Percentiles rank a stretch among this genome's conserved stretches.
Evolutionary conservation across 1,284 basidiomycete species (phyloP).

Genomic region (Heterobasidion annosum): DNA sequence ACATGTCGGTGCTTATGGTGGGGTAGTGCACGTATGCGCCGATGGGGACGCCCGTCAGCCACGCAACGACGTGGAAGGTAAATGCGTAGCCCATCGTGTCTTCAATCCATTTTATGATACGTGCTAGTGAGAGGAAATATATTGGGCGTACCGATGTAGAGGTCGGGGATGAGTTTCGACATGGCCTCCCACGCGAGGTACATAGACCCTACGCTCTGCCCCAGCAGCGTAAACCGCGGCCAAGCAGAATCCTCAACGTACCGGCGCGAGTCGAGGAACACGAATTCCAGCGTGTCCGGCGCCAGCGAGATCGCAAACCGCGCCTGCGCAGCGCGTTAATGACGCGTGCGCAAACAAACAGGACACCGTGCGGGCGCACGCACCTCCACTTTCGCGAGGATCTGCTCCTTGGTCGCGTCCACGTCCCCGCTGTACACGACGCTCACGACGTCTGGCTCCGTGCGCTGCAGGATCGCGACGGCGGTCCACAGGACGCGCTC

Average conservation of each 20-base stretch:
- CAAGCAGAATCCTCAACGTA: slow-evolving; percentile 81
- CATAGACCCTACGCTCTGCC: slow-evolving; percentile 87
- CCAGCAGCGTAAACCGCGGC: slow-evolving; percentile 84
- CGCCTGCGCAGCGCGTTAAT: slow-evolving; percentile 33
- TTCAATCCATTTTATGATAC: slow-evolving; percentile 20
- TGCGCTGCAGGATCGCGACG: slow-evolving; percentile 68
- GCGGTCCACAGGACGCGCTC: slow-evolving; percentile 96
- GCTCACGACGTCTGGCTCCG: slow-evolving; percentile 63
- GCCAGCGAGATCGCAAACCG: slow-evolving; percentile 79
- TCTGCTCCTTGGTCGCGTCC: slow-evolving; percentile 72
- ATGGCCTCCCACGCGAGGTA: slow-evolving; percentile 79
- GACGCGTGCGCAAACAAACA: not conserved
- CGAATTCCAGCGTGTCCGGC: slow-evolving; percentile 60
- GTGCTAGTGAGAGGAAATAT: not conserved
- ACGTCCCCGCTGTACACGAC: slow-evolving; percentile 90
- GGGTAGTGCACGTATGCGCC: slow-evolving; percentile 97
- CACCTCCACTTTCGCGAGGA: slow-evolving; percentile 79
- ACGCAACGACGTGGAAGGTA: slow-evolving; percentile 71
- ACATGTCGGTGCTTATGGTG: slow-evolving; percentile 93
- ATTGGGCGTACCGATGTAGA: slow-evolving; percentile 69
- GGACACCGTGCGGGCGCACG: slow-evolving; percentile 9
- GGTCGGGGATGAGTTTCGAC: slow-evolving; percentile 68
- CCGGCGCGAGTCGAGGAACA: slow-evolving; percentile 65
- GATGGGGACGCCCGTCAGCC: slow-evolving; percentile 60
- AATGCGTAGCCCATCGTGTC: slow-evolving; percentile 99